Percentiles rank a stretch among this genome's conserved stretches.
phyloP scores from a whole-genome alignment of 2,329 filamentous ascomycete species.

The Ceratocystis colombiana region DNA sequence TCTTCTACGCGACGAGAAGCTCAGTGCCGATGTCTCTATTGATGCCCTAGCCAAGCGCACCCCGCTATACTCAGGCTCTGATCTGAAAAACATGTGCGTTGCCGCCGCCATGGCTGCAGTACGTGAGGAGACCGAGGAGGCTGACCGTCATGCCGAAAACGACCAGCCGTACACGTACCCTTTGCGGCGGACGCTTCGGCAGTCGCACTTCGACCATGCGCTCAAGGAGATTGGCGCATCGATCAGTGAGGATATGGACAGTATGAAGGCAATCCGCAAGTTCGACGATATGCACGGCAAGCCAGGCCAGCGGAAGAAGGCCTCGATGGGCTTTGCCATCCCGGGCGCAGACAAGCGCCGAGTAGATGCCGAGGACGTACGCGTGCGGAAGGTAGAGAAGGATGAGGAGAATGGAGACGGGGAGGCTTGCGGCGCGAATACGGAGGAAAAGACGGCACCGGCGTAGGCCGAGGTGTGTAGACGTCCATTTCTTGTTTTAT shows the following conservation, averaged over 20 bases:
- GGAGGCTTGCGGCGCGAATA: not conserved
- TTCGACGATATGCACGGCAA: constrained; percentile 77
- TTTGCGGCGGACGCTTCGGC: constrained; percentile 40
- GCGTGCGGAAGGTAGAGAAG: constrained; percentile 33
- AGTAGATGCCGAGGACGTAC: constrained; percentile 38
- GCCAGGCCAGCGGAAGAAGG: constrained; percentile 52
- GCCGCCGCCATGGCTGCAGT: constrained; percentile 70
- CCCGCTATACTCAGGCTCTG: constrained; percentile 69
- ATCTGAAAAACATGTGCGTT: constrained; percentile 74
- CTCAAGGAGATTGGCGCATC: constrained; percentile 83
- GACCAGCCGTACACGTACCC: constrained; percentile 19
- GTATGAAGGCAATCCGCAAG: constrained; percentile 74
- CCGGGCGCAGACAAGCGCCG: constrained; percentile 34
- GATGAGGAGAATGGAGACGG: not conserved
- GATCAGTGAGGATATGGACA: constrained; percentile 88
- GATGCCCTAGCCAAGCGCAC: constrained; percentile 55
- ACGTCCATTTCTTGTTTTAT: not conserved
- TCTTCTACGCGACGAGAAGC: constrained; percentile 56
- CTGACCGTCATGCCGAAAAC: constrained; percentile 33
- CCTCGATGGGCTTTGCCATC: constrained; percentile 48
- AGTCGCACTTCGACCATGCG: constrained; percentile 72
- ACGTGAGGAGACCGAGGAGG: constrained; percentile 54
- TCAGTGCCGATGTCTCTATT: constrained; percentile 53
- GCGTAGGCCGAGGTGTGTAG: not conserved
- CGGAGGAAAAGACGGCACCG: not conserved